A percentile compares a stretch with the other conserved stretches of the same genome.
Evolutionary conservation across 1,284 basidiomycete genomes (phyloP).

Genomic region (Ceratobasidium sp.): DNA sequence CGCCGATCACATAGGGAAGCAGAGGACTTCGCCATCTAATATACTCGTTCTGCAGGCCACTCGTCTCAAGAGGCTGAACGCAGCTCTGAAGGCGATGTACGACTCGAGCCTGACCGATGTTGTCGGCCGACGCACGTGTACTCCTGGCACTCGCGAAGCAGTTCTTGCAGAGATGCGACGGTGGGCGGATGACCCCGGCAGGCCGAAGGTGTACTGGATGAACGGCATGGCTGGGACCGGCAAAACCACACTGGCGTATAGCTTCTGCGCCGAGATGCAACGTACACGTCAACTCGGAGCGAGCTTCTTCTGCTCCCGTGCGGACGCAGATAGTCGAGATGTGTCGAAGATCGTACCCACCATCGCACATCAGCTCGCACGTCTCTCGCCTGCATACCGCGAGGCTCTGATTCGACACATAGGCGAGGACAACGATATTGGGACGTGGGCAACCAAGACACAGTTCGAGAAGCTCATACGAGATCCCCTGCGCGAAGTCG

Average conservation of each 20-base stretch:
- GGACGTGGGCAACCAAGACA: slow-evolving; percentile 46
- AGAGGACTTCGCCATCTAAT: no score
- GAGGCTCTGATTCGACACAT: neutral
- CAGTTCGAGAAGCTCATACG: slow-evolving; percentile 47
- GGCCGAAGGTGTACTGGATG: slow-evolving; percentile 52
- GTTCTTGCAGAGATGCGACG: slow-evolving; percentile 48
- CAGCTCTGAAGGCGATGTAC: neutral
- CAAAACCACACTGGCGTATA: slow-evolving; percentile 51
- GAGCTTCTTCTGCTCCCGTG: slow-evolving; percentile 12
- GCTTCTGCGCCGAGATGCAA: slow-evolving; percentile 40
- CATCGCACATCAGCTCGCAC: slow-evolving; percentile 51
- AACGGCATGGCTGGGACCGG: slow-evolving; percentile 39
- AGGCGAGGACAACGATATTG: slow-evolving; percentile 44
- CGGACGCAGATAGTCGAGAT: slow-evolving; percentile 25
- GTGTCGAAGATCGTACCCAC: slow-evolving; percentile 42
- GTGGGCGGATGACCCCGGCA: slow-evolving; percentile 48
- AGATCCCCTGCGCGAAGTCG: neutral
- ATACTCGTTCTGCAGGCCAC: no score
- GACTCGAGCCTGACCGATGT: neutral
- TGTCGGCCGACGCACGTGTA: slow-evolving; percentile 44
- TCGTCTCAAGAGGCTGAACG: neutral
- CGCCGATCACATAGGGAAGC: neutral
- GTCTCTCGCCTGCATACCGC: neutral
- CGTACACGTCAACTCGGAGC: slow-evolving; percentile 47
- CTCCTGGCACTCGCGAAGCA: slow-evolving; percentile 50